These are phyloP conservation scores for Phytophthora gonapodyides DNA, from an alignment of 352 stramenopile genomes.

Conservation along the genomic window DNA sequence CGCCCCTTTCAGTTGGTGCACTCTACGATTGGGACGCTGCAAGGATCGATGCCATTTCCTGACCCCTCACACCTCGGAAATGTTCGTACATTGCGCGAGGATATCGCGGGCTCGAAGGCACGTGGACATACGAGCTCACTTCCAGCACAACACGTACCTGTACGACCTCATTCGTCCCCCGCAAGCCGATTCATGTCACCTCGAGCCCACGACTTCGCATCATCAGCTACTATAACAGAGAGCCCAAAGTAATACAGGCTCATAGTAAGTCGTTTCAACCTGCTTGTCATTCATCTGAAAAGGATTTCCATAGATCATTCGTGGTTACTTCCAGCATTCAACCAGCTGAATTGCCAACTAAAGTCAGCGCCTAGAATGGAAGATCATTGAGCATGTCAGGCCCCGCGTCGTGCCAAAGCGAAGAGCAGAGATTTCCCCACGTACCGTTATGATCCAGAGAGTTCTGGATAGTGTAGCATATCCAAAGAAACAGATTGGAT, in stretches of 20 bases:
- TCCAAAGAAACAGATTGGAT: constrained; percentile 52
- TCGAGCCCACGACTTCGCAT: constrained; percentile 30
- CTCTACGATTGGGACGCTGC: constrained; percentile 27
- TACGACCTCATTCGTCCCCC: constrained; percentile 58
- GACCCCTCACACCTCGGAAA: constrained; percentile 3
- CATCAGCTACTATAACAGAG: constrained; percentile 21
- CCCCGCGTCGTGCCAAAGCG: not conserved
- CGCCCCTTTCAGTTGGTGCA: constrained; percentile 47
- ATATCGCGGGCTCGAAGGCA: not conserved
- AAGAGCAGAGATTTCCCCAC: constrained; percentile 1
- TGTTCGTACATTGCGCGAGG: not conserved
- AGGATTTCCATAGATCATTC: no score
- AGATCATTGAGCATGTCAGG: not conserved
- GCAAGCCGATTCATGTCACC: constrained; percentile 36
- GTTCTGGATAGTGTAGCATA: constrained; percentile 44
- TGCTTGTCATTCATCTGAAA: no score
- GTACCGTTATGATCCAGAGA: constrained; percentile 41
- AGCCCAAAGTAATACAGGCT: not conserved
- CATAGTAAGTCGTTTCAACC: no score
- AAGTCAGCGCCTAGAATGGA: constrained; percentile 28
- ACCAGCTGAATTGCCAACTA: constrained; percentile 25
- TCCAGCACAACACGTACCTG: constrained; percentile 21
- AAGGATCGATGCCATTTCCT: constrained; percentile 27
- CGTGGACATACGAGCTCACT: not conserved
- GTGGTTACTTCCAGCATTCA: constrained; percentile 1